Conservation (phyloP, 225 moss, liverwort and hornwort species). For the Physcomitrium patens region DNA sequence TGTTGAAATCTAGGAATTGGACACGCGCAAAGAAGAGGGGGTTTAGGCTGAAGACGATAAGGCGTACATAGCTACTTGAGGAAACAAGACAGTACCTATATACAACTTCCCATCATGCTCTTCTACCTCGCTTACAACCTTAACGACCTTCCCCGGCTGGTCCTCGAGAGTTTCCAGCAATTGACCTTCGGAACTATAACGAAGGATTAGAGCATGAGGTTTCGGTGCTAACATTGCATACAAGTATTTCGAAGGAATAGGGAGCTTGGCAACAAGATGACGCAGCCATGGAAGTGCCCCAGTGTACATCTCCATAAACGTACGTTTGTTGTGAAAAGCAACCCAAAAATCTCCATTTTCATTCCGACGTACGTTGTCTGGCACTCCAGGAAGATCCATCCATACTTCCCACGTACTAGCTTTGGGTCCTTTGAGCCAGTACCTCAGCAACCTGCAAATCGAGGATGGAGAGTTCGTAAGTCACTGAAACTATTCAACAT, state of each 20-base stretch:
- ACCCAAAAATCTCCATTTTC: slow-evolving; percentile 45
- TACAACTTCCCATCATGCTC: slow-evolving; percentile 37
- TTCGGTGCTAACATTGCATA: slow-evolving; percentile 28
- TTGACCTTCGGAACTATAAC: slow-evolving; percentile 25
- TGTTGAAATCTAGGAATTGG: background rate
- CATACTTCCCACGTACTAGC: slow-evolving; percentile 32
- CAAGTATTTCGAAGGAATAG: slow-evolving; percentile 28
- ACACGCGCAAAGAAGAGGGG: background rate
- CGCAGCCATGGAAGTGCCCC: slow-evolving; percentile 37
- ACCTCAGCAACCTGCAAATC: slow-evolving; percentile 42
- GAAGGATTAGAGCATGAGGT: slow-evolving; percentile 33
- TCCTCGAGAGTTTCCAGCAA: slow-evolving; percentile 37
- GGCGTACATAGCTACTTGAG: slow-evolving; percentile 30
- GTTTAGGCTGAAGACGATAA: background rate
- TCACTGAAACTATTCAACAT: background rate
- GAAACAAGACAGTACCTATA: slow-evolving; percentile 25
- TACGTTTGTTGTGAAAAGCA: slow-evolving; percentile 30
- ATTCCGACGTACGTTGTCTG: slow-evolving; percentile 40
- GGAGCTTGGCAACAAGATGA: slow-evolving; percentile 34
- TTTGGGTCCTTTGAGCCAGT: slow-evolving; percentile 52
- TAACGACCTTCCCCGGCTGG: slow-evolving; percentile 25
- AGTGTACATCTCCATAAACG: slow-evolving; percentile 28
- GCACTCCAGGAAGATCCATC: slow-evolving; percentile 33
- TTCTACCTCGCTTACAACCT: slow-evolving; percentile 30
- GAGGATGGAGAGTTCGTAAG: background rate